Evolutionary conservation across 345 rosid species (phyloP), one percentile per base, ranked within the genome.

Genomic region (Lenwebbia sp.): DNA sequence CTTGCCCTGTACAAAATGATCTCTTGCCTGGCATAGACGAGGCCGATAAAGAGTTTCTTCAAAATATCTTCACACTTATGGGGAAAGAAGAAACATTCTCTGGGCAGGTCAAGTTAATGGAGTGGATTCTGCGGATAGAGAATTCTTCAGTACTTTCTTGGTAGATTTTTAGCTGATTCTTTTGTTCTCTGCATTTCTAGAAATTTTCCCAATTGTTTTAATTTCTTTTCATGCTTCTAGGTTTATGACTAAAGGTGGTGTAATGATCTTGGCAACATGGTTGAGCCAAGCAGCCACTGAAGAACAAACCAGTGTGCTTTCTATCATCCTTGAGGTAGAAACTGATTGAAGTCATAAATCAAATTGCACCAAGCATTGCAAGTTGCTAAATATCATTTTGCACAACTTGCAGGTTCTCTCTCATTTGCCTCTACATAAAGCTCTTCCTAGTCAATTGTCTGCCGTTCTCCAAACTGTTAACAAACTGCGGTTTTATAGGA

Each of bases 241-340:
- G 98, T 96, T 98, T 92, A 89, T 98, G 88, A 89, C 89, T 84
- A 93, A 93, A 93, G 99, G 99, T 54, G 99, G 99, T 82, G 94
- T 94, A 86, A 94, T 98, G 95, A 95, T 96, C 86, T 88, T 98
- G 88, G 98, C 97, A 57, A 94, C 99, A 65, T 98, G 99, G 98
- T 88, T 98, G 91, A 94, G 94, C 91, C 93, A 93, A 93, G 99
- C 98, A 52, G 94, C 96, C 83, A 81, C 52, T 85, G 99, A 98
- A 93, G 98, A 98, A 90, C 99, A 98, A 91, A 95, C 97, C 47
- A 95, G 94, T 89, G 92, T 93, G 89, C 88, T 96, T 84, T 85
- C 89, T 90, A 91, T 92, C 85, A 92, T 94, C 86, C 93, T 98
- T 58, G 92, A 93, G 92, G 99, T 95, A 87, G 84, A 51, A 65